These are phyloP conservation scores for Hyaloperonospora brassicae DNA, from an alignment of 352 stramenopile genomes.

Conservation along the genomic window DNA sequence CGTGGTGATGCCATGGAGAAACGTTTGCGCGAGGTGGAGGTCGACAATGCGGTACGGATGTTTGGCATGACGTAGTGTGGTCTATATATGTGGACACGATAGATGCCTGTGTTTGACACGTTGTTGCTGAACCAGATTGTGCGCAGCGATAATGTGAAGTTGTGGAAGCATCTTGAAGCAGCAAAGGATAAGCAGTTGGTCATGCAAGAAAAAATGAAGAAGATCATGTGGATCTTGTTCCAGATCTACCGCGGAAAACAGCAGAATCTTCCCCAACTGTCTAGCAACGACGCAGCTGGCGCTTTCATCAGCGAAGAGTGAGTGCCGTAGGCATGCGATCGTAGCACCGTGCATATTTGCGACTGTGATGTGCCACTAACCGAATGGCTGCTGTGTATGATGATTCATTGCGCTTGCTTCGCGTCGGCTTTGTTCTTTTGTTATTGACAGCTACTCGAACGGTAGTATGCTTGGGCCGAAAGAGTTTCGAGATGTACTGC, in stretches of 20 bases:
- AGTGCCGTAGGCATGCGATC: slow-evolving; percentile 23
- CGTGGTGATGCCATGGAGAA: slow-evolving; percentile 86
- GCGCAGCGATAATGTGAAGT: slow-evolving; percentile 80
- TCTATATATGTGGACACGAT: not conserved
- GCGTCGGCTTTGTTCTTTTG: slow-evolving; percentile 23
- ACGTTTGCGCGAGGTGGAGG: slow-evolving; percentile 71
- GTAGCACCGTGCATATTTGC: not conserved
- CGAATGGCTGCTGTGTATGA: slow-evolving; percentile 28
- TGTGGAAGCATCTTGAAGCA: slow-evolving; percentile 81
- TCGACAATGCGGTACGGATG: slow-evolving; percentile 73
- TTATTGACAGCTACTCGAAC: slow-evolving; percentile 70
- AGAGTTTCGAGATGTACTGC: slow-evolving; percentile 77
- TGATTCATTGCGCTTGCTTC: slow-evolving; percentile 16
- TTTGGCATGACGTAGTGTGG: not conserved
- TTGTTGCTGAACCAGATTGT: slow-evolving; percentile 45
- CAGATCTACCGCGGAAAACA: slow-evolving; percentile 86
- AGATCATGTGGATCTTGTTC: slow-evolving; percentile 88
- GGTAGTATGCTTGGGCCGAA: slow-evolving; percentile 74
- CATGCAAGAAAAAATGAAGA: slow-evolving; percentile 89
- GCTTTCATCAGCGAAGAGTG: slow-evolving; percentile 77
- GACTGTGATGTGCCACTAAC: slow-evolving; percentile 20
- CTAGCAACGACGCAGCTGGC: slow-evolving; percentile 38
- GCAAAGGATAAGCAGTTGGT: slow-evolving; percentile 85
- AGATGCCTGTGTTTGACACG: not conserved
- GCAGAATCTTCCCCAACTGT: slow-evolving; percentile 62